Base-by-base conservation (phyloP, 2,329 filamentous ascomycete genomes). In the Rhytidhysteron rufulum region DNA sequence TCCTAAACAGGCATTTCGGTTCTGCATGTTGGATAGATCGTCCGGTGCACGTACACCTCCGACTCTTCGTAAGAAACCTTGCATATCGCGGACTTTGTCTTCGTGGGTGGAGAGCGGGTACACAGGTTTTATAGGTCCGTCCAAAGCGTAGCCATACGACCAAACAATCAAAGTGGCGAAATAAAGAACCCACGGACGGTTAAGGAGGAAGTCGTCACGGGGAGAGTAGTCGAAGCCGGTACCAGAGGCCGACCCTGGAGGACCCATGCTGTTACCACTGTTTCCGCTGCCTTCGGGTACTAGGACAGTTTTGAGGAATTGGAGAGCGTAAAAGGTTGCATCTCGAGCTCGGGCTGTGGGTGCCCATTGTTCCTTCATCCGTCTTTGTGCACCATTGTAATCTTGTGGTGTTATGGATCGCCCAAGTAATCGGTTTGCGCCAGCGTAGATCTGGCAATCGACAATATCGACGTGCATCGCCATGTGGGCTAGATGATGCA, bases 401-500 rank as follows among this genome's bases (percentile, higher is more conserved):
- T 97, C 93, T 46, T 87, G 81, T 2, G 80, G 74, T 1, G 87
- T 89, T 45, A 97, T 94, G 1, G 84, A 83, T 34, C 91, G 82
- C 17, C 93, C 91, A 4, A 97, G 79, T 2, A 96, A 76, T 21
- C 90, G 78, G 52, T 84, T 87, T 1, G 91, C 88, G 7, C 90
- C 83, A 4, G 91, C 93, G 63, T 93, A 96, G 50, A 97, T 94
- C 66, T 97, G 91, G 56, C 89, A 91, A 63, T 97, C 91, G n/a
- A 95, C 87, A 39, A 97, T 88, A 58, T 97, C 91, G 18, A 95
- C 89, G 58, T 97, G 89, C 78, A 95, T 95, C 3, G 89, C 88
- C 88, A 98, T 96, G 64, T 97, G 93, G 0, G 93, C 93, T 10
- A 98, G 73, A 55, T 95, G 88, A 59, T 97, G 90, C 32, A 97